Base-by-base conservation (phyloP, 768 basidiomycete genomes). In the Russula abietina region DNA sequence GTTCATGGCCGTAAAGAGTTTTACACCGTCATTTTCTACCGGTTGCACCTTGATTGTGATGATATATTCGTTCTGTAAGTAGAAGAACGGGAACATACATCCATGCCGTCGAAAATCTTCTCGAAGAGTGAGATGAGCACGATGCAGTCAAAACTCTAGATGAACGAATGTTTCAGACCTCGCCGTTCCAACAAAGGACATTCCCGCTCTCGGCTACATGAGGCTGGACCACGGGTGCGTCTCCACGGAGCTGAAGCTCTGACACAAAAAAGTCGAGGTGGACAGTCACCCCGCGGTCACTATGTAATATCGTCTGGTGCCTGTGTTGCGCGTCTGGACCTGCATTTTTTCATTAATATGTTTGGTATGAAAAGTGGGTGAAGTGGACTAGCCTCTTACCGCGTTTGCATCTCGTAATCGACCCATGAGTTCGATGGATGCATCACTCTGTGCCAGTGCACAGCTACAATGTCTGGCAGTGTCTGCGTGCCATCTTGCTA, bases 121-220 rank as follows among this genome's bases (percentile, higher is more conserved):
- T 32, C 33, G 41, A 28, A 10, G 55, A 6, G 22, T 66, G 43
- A 30, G 9, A 45, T 53, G 46, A 36, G 38, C 19, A 57, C 16
- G 30, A 36, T 8, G 11, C 16, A 50, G 11, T 12, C 12, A 32
- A 32, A 6, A 19, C 17, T 3, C 30, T 22, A 33, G n/a, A 57
- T 22, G 41, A 38, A 24, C 11, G 51, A 30, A 26, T 41, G 12
- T 28, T 17, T 73, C 73, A 51, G 51, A 86, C 90, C 77, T 94
- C 89, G 64, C 93, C 92, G 69, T 92, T 93, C 88, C 89, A 94
- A 69, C 90, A 92, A 30, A 94, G 73, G 3, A 90, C 70, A 69
- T 86, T 79, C 8, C 81, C 83, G 16, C 76, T 77, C 38, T 74
- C 69, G 70, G 70, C 66, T 9, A 65, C 39, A 52, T 93, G 90